Conservation (phyloP, 306 rosid genomes). For the Astragalus membranaceus region DNA sequence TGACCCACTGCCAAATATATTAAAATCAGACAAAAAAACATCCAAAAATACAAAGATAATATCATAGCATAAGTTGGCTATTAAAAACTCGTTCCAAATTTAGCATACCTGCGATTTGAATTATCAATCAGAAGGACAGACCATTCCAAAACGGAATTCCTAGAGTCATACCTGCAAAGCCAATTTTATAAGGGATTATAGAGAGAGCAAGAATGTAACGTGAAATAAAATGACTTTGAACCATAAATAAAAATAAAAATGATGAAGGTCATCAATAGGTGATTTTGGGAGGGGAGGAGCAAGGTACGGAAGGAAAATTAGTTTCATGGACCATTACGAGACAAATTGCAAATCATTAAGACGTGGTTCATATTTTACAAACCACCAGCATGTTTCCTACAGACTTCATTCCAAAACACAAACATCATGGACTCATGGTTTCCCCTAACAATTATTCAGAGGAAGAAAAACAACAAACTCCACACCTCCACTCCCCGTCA, state of each 20-base stretch:
- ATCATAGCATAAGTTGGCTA: neutral
- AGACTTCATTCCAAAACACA: neutral
- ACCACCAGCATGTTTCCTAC: neutral
- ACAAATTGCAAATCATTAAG: neutral
- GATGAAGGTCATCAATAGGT: neutral
- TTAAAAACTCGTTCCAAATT: neutral
- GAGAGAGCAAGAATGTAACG: neutral
- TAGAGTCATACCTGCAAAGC: slow-evolving; percentile 63
- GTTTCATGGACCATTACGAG: neutral
- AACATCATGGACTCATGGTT: neutral
- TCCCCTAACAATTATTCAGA: neutral
- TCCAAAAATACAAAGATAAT: neutral
- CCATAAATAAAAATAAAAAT: neutral
- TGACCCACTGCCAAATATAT: slow-evolving; percentile 64
- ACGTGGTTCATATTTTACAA: neutral
- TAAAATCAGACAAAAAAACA: slow-evolving; percentile 16
- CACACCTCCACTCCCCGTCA: slow-evolving; percentile 88
- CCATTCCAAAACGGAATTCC: slow-evolving; percentile 91
- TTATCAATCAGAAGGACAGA: slow-evolving; percentile 80
- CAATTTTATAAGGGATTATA: neutral
- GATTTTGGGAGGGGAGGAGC: neutral
- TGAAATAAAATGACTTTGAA: neutral
- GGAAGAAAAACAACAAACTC: neutral
- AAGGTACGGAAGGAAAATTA: neutral
- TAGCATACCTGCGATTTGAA: slow-evolving; percentile 78